These are phyloP conservation scores for Thalassia testudinum DNA, from an alignment of 116 monocot species.

Conservation along the genomic window DNA sequence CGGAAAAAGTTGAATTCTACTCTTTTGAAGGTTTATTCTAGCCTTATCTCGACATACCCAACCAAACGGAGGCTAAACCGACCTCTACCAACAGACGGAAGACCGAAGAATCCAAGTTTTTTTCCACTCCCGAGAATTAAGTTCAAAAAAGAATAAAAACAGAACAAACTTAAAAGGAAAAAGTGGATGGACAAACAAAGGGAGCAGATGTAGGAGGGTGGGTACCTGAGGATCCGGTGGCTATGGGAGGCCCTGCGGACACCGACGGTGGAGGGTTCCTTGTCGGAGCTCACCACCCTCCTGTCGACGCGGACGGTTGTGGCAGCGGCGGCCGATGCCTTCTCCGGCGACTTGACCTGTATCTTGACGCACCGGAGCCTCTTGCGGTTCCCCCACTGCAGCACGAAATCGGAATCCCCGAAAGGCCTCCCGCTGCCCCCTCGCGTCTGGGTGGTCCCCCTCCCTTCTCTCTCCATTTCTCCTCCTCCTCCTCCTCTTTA, in stretches of 20 bases:
- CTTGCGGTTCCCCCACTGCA: slow-evolving; percentile 23
- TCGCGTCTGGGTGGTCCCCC: background rate
- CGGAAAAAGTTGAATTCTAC: too few species aligned
- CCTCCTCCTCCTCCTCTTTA: too few species aligned
- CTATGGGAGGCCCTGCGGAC: background rate
- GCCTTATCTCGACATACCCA: too few species aligned
- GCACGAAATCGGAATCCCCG: slow-evolving; percentile 7
- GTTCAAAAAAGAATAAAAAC: too few species aligned
- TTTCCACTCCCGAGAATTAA: too few species aligned
- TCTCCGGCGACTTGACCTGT: slow-evolving; percentile 3
- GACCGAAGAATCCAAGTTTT: too few species aligned
- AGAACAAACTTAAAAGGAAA: too few species aligned
- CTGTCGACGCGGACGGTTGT: slow-evolving; percentile 5
- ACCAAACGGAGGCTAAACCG: too few species aligned
- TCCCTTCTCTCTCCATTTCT: background rate
- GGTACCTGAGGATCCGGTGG: slow-evolving; percentile 1
- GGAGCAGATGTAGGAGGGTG: too few species aligned
- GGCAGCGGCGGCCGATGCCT: background rate
- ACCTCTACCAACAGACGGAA: too few species aligned
- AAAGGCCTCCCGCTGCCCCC: background rate
- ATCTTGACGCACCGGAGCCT: slow-evolving; percentile 19
- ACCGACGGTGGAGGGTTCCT: background rate
- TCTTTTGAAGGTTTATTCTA: too few species aligned
- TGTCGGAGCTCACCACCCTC: slow-evolving; percentile 5
- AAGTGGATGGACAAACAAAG: too few species aligned